Evolutionary conservation across 148 eudicot genomes (phyloP).

Genomic region (Polygonum aviculare): DNA sequence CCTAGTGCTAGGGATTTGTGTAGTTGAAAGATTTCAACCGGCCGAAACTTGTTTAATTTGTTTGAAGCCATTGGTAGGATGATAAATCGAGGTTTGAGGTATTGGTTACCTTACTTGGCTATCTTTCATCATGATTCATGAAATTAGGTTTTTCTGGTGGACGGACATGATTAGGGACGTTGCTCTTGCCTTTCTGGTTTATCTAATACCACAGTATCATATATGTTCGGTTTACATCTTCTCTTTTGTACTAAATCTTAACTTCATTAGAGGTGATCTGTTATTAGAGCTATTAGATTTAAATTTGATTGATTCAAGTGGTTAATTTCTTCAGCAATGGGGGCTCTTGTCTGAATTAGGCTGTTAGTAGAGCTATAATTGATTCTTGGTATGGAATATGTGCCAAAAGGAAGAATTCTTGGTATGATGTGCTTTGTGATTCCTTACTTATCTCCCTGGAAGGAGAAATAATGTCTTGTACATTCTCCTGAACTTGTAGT

Average conservation of each 20-base stretch:
- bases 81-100: not conserved
- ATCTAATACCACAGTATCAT: not conserved
- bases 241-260: not conserved
- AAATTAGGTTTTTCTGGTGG: not conserved
- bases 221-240: not conserved
- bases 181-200: not conserved
- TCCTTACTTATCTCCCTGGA: not conserved
- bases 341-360: not conserved
- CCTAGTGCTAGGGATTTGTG: not conserved
- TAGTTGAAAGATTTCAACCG: not conserved
- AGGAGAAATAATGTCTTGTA: not conserved
- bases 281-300: not conserved
- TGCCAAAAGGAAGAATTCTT: not conserved
- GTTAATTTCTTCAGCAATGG: not conserved
- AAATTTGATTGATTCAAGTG: not conserved
- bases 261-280: not conserved
- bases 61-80: not conserved
- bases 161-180: not conserved
- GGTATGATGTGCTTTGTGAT: not conserved
- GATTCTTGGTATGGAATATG: not conserved
- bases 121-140: not conserved
- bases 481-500: not conserved
- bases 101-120: not conserved
- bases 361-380: not conserved
- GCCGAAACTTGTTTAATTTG: not conserved